Base-by-base conservation (phyloP, 345 rosid genomes). In the Combretum micranthum region DNA sequence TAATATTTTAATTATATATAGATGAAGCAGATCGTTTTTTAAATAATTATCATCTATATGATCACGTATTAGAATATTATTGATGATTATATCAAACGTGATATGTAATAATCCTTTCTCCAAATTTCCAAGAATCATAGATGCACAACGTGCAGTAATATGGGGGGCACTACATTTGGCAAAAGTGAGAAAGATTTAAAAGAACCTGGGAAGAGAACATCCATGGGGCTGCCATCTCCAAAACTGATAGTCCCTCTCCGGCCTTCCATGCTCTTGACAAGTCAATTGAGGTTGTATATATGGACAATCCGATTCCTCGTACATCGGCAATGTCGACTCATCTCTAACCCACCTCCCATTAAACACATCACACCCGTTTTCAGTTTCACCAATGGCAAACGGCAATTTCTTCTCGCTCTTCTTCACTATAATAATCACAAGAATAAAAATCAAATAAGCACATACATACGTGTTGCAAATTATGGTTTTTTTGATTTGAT, bases 201-300 rank as follows among this genome's bases (percentile, higher is more conserved):
- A 2, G 5, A 49, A 93, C 99, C 84, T 74, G 25, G 97, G 96
- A 63, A 94, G 90, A 63, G 83, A 77, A 42, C 99, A 94, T 55
- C 72, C 86, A 42, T 85, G 79, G 0, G 99, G 96, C 52, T 94
- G 87, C 99, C 99, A 94, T 69, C 92, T 76, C 96, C 95, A 90
- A 44, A 70, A 71, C 54, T 82, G 96, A 54, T 94, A 87, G 6
- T 72, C 87, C 50, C 62, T 83, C 1, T 87, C 95, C 14, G 95
- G 99, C 61, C 95, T 70, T 13, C 96, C 97, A 15, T 81, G 97
- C 51, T 77, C 83, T 54, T 87, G 97, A 66, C 99, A 94, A 5
- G 99, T 94, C 73, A 94, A 67, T 76, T 94, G 99, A 11, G 96
- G 99, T 69, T 84, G 96, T 1, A 94, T 87, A 68, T 90, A 94